Evolutionary conservation across 371 early-diverging fungal genomes (phyloP), one percentile per base, ranked within the genome.

Genomic region (Fennellomyces sp.): DNA sequence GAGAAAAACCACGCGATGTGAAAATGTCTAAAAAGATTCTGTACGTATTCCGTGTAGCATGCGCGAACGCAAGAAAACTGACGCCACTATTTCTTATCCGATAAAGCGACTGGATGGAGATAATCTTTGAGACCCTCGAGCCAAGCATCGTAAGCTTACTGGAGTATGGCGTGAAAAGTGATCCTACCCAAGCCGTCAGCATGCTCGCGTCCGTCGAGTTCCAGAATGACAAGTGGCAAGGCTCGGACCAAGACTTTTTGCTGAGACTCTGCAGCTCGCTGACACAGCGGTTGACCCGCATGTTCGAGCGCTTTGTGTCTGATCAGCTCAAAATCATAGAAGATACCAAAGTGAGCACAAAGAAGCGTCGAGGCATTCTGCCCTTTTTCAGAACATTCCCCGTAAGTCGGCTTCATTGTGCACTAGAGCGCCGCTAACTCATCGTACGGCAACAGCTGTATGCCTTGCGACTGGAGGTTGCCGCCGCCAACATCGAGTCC

Each of bases 261-360:
- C 65, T 86, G 19, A 80, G 78, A n/a, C 69, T 94, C 59, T 74
- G 94, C 55, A 79, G 88, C 45, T 78, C 84, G 0, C 65, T 93
- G 39, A 75, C 85, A 31, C 83, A 87, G 19, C 82, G 90, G 41
- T 67, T 92, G 35, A 81, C 71, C 10, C 66, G 78, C 12, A 84
- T 88, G 62, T 95, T 95, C 77, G 90, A 91, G 27, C 85, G 81
- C 56, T 95, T 92, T 73, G 77, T 95, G 51, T 86, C 89, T 11
- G 96, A 96, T 35, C 97, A 97, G 73, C 76, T 95, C 31, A 87
- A 87, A 59, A 82, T 86, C 17, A 94, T 98, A 60, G 97, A 98
- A 52, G 96, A 95, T 23, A 93, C 92, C 5, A 94, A 96, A 68
- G 86, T 94, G 45, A 91, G 86, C 27, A 82, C 88, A 35, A 95